A percentile compares a stretch with the other conserved stretches of the same genome.
Conservation (phyloP, 495 filamentous ascomycete genomes). For the Niebla homalea region DNA sequence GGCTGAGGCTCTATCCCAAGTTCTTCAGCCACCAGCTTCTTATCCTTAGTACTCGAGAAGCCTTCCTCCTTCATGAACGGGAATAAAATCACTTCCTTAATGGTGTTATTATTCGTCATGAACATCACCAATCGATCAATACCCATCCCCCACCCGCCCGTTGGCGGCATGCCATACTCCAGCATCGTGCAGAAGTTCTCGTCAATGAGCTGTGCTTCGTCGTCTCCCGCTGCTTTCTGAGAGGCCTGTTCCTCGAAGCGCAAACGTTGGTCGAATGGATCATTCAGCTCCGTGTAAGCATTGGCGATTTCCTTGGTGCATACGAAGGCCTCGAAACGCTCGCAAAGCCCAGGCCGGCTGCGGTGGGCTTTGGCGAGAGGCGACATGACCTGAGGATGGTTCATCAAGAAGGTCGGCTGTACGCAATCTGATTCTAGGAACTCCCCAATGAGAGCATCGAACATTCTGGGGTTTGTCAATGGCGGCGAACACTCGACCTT, state of each 20-base stretch:
- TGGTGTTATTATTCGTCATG: conserved; percentile 85
- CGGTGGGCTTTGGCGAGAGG: conserved; percentile 94
- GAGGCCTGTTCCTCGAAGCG: conserved; percentile 93
- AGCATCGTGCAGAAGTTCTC: conserved; percentile 80
- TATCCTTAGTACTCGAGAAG: conserved; percentile 28
- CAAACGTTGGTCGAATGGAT: conserved; percentile 85
- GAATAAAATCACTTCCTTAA: conserved; percentile 94
- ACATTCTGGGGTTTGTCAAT: conserved; percentile 89
- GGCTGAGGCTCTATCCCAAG: conserved; percentile 48
- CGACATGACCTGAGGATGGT: conserved; percentile 95
- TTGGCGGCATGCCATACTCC: conserved; percentile 83
- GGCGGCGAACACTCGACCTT: conserved; percentile 82
- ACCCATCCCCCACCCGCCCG: conserved; percentile 94
- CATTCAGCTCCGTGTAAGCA: conserved; percentile 96
- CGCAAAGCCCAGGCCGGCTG: conserved; percentile 66
- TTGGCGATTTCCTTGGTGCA: conserved; percentile 96
- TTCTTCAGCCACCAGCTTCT: conserved; percentile 51
- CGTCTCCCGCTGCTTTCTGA: conserved; percentile 93
- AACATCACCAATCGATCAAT: conserved; percentile 98
- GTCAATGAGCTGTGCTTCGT: conserved; percentile 90
- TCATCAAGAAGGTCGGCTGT: conserved; percentile 91
- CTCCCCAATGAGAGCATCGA: conserved; percentile 92
- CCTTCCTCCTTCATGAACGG: conserved; percentile 69
- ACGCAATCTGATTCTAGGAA: conserved; percentile 90
- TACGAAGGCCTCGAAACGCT: conserved; percentile 95